Base-by-base conservation (phyloP, 2,329 filamentous ascomycete genomes). In the Aspergillus sp. region DNA sequence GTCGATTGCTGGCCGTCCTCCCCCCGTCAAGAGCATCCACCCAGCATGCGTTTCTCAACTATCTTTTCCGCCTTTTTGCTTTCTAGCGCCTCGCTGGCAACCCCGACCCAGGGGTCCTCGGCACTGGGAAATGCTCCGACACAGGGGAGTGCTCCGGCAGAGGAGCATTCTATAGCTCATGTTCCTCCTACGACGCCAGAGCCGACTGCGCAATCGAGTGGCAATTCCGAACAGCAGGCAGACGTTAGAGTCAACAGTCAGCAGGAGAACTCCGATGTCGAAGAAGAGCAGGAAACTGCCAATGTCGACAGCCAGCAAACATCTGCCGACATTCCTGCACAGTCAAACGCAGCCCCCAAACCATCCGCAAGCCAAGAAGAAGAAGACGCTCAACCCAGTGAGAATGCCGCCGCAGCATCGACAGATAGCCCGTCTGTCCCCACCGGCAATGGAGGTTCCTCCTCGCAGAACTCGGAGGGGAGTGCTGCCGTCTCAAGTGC, bases 41-140 rank as follows among this genome's bases (percentile, higher is more conserved):
- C 52, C 56, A 66, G 51, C 42, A 68, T 68, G 66, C 66, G 65
- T 64, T 63, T 68, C 59, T 67, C 64, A 55, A 55, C 63, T 29
- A 42, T 66, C 42, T 24, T 68, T 53, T 61, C 65, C 10, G 60
- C 61, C 32, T 55, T 68, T 50, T 56, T 68, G 63, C 65, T 68
- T 49, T 68, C 65, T 39, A 61, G 65, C 58, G 60, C 63, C 20
- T 59, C 63, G 55, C 63, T 67, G 56, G 66, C 66, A 56, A 65
- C 63, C 24, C 63, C 65, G 47, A 55, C 62, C 18, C 61, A 63
- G 55, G 56, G 53, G 18, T 66, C 65, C 20, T 61, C 65, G 31
- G 58, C 58, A 53, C 22, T 51, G 52, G 57, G 57, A 14, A 57
- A 54, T 57, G 61, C 59, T 31, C 54, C 58, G 24, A 18, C 58